Evolutionary conservation across 805 yeast species (phyloP), one percentile per base, ranked within the genome.

Genomic region (Middelhovenomyces tepae): DNA sequence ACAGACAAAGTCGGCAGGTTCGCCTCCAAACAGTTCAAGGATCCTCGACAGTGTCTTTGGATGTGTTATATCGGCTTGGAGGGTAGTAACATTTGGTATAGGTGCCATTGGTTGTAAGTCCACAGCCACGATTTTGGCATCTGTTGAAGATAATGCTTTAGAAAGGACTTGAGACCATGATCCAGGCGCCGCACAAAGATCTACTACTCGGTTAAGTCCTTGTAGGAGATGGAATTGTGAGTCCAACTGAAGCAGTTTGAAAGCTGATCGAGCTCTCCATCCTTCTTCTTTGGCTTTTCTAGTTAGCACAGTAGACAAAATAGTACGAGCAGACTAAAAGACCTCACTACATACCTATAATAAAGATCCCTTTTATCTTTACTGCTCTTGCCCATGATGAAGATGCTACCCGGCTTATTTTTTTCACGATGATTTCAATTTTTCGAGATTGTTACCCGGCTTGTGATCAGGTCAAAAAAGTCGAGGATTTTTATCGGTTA

Each of bases 21-120:
- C 83, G 24, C 95, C 95, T 15, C 83, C 94, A 62, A 91, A 91
- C 25, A 80, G 69, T 21, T 77, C 79, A 45, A 83, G 58, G 28
- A 91, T 91, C 48, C 66, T 70, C 22, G 69, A 69, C 33, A 91
- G 65, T 0, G 98, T 91, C 50, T 75, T 74, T 10, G 98, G 96
- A 59, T 91, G 96, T 2, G 98, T 91, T 46, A 91, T 91, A 59
- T 91, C 98, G 1, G 97, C 97, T 56, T 91, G 97, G 32, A 91
- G 59, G 2, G 94, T 78, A 1, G 77, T 80, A 10, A 91, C 97
- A 32, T 93, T 84, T 2, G 75, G 75, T n/a, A 91, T 82, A 2
- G 97, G 97, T 0, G 94, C 77, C 94, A 91, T 91, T 4, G 98
- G 96, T 54, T 91, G 98, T 35, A 91, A 64, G 56, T 91, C 98